A percentile compares a stretch with the other conserved stretches of the same genome.
These are phyloP conservation scores for Trichosporon faecale DNA, from an alignment of 1,284 basidiomycete species.

Conservation along the genomic window DNA sequence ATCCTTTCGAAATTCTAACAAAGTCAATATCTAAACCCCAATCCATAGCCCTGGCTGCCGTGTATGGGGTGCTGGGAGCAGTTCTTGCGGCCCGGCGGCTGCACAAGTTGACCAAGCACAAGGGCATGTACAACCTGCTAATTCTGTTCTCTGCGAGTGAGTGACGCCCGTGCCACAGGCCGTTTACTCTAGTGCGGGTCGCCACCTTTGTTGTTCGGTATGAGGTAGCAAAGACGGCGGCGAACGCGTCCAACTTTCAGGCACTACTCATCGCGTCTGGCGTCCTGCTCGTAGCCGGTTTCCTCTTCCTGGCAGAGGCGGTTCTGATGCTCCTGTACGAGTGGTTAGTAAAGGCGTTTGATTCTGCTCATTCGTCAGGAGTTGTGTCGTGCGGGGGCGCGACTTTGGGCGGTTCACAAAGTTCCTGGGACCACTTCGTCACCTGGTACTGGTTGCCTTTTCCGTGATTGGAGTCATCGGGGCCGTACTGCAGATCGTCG, in stretches of 20 bases:
- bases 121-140: background rate
- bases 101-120: background rate
- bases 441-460: conserved; percentile 7
- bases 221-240: background rate
- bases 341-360: background rate
- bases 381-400: conserved; percentile 8
- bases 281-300: conserved; percentile 15
- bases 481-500: conserved; percentile 18
- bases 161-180: background rate
- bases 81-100: background rate
- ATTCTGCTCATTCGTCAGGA: background rate
- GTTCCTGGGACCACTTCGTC: background rate
- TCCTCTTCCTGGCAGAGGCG: conserved; percentile 18
- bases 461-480: conserved; percentile 18
- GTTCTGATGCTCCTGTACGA: conserved; percentile 16
- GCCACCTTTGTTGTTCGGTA: conserved; percentile 14
- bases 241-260: background rate
- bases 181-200: conserved; percentile 14
- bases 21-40: background rate
- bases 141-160: background rate
- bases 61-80: background rate
- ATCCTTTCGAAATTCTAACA: background rate
- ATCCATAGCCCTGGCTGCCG: background rate
- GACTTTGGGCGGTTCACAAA: background rate
- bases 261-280: conserved; percentile 15